Conservation (phyloP, 2,329 filamentous ascomycete genomes). For the Bipolaris gigantea region DNA sequence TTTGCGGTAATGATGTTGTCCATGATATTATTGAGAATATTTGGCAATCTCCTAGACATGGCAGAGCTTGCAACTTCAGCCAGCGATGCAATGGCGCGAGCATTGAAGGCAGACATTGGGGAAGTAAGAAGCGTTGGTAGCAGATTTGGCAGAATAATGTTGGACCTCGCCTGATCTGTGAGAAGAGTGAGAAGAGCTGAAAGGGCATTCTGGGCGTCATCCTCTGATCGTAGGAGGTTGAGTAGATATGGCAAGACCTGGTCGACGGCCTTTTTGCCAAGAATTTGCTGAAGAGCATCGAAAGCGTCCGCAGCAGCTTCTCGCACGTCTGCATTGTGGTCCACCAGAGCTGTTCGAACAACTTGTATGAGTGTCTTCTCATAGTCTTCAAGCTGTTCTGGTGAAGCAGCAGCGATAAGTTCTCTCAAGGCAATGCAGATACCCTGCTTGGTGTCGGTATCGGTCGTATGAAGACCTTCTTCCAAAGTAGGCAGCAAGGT, state of each 20-base stretch:
- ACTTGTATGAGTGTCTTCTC: slow-evolving; percentile 95
- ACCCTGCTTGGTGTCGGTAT: slow-evolving; percentile 91
- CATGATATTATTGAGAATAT: slow-evolving; percentile 90
- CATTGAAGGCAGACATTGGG: slow-evolving; percentile 93
- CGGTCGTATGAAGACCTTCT: slow-evolving; percentile 85
- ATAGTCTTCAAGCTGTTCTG: slow-evolving; percentile 88
- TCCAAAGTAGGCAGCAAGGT: slow-evolving; percentile 89
- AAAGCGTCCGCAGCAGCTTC: slow-evolving; percentile 97
- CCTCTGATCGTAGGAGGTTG: slow-evolving; percentile 81
- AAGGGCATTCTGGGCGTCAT: slow-evolving; percentile 87
- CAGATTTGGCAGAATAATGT: slow-evolving; percentile 94
- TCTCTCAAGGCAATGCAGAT: slow-evolving; percentile 96
- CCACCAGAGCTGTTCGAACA: slow-evolving; percentile 87
- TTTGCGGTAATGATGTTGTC: slow-evolving; percentile 81
- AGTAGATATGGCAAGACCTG: slow-evolving; percentile 93
- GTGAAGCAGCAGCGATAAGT: slow-evolving; percentile 84
- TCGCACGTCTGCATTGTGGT: slow-evolving; percentile 84
- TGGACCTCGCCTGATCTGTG: slow-evolving; percentile 89
- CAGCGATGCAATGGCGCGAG: slow-evolving; percentile 87
- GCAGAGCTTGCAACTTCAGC: slow-evolving; percentile 87
- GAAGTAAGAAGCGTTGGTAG: slow-evolving; percentile 89
- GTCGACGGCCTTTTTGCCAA: slow-evolving; percentile 93
- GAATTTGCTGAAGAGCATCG: slow-evolving; percentile 87
- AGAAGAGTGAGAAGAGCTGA: slow-evolving; percentile 90
- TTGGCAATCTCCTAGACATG: slow-evolving; percentile 87